Evolutionary conservation across 2,329 filamentous ascomycete species (phyloP), one percentile per base, ranked within the genome.

Genomic region (Amauroascus verrucosus): DNA sequence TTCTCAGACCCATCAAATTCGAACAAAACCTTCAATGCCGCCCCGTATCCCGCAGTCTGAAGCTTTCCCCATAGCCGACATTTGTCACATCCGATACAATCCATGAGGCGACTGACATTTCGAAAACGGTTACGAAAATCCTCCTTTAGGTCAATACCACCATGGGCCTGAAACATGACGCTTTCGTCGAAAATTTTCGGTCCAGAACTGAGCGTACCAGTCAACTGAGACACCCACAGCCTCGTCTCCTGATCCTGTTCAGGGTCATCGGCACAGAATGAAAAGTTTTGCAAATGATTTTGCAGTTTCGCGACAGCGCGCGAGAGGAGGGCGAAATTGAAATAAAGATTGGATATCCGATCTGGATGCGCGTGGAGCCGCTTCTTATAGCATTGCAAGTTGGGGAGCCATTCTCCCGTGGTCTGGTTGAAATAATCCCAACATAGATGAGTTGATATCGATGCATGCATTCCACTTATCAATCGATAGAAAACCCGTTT

Each of bases 401-500:
- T 98, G 22, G 89, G 90, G 48, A 84, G 82, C 93, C 93, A 98
- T 70, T 88, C 74, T 55, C 93, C 93, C 0, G 91, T 96, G 1
- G 86, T 89, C 72, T 96, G 89, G 70, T 98, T 96, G 58, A 97
- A 75, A 64, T 93, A 95, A 64, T 97, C 86, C 83, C 86, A 93
- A 78, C 93, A 98, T 40, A 98, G 76, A 70, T 98, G 93, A 0
- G 90, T 87, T 59, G 88, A 95, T 68, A 98, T 98, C 59, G 90
- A 95, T 14, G 93, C 88, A 69, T 98, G 93, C 93, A 98, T 96
- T 41, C 93, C 93, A 49, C 89, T 95, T 57, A 98, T 82, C 58
- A 98, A 83, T 6, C 90, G 81, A 72, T 97, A 93, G 69, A 98
- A 98, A 35, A 97, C 93, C n/a, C 93, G 85, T 77, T 98, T 97